Evolutionary conservation across 2,329 filamentous ascomycete genomes (phyloP), one percentile per base, ranked within the genome.

Genomic region (Trichophyton simii): DNA sequence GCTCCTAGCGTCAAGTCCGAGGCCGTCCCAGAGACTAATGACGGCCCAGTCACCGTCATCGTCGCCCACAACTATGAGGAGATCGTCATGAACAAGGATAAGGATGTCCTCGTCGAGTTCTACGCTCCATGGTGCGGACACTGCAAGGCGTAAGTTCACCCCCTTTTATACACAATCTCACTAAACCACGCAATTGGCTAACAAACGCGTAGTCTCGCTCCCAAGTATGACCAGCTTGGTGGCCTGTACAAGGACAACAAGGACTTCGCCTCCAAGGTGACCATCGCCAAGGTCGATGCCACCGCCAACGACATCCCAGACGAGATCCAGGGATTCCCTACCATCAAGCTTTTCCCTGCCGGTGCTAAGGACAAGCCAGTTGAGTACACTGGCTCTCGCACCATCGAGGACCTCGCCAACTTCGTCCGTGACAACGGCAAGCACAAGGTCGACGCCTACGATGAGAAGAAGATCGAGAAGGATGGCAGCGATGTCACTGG

Each of bases 1-100:
- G 87, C 95, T 77, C 89, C 94, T 70, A 95, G 89, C 83, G 88
- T 99, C 84, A 99, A 99, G 85, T 96, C 91, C 66, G 94, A 99
- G 83, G 89, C 91, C 62, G 86, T 97, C 68, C 94, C 94, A 65
- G 91, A 96, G 84, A 87, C 83, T 66, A 89, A 99, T 77, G 91
- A 96, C 66, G 91, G 89, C 61, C 83, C 90, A 65, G 92, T 96
- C 70, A 86, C 85, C 64, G 82, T 95, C 64, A 83, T 99, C 62
- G 94, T 99, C 62, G 94, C 92, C 75, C 88, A 95, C 80, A 92
- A 83, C 79, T 99, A 96, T 83, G 82, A 96, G 66, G 83, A 95
- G 6, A 79, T 97, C 68, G 91, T 99, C 71, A 83, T 96, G 61
- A 87, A 99, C 73, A 87, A 95, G 76, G 82, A 87, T 73, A 97